phyloP scores from a whole-genome alignment of 106 monocot species.

The Amphibolis antarctica region DNA sequence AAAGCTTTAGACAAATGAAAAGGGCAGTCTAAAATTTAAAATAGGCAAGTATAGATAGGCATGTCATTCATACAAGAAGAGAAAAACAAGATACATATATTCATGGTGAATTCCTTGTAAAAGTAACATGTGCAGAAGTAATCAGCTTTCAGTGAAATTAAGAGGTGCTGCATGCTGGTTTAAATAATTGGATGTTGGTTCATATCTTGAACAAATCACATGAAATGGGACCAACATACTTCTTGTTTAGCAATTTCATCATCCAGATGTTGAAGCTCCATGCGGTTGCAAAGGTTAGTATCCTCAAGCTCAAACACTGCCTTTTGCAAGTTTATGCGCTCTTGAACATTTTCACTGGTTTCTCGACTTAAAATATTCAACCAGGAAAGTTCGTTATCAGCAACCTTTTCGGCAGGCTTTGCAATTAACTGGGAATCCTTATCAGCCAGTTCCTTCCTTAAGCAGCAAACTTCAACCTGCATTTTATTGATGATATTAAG shows the following conservation, averaged over 20 bases:
- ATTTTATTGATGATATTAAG: constrained; percentile 2
- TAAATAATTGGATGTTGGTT: too few relatives aligned
- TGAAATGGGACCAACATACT: constrained; percentile 17
- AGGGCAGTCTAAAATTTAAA: too few relatives aligned
- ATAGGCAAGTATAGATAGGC: too few relatives aligned
- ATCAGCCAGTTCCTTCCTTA: constrained; percentile 83
- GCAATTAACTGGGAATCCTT: constrained; percentile 74
- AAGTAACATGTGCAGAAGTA: too few relatives aligned
- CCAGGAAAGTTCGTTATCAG: constrained; percentile 85
- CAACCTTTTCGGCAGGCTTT: constrained; percentile 55
- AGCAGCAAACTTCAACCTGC: constrained; percentile 69
- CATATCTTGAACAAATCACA: too few relatives aligned
- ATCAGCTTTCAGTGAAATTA: too few relatives aligned
- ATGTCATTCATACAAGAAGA: too few relatives aligned
- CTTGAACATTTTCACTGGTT: constrained; percentile 97
- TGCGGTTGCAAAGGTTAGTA: constrained; percentile 80
- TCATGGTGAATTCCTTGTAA: too few relatives aligned
- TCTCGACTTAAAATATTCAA: constrained; percentile 78
- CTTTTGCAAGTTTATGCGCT: constrained; percentile 93
- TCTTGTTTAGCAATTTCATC: constrained; percentile 79
- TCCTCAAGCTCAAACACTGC: constrained; percentile 95
- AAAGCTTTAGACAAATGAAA: too few relatives aligned
- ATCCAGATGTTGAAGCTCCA: constrained; percentile 84
- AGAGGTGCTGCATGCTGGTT: too few relatives aligned
- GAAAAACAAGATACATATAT: too few relatives aligned